Evolutionary conservation across 768 basidiomycete genomes (phyloP).

Genomic region (Dacryopinax spathularia): DNA sequence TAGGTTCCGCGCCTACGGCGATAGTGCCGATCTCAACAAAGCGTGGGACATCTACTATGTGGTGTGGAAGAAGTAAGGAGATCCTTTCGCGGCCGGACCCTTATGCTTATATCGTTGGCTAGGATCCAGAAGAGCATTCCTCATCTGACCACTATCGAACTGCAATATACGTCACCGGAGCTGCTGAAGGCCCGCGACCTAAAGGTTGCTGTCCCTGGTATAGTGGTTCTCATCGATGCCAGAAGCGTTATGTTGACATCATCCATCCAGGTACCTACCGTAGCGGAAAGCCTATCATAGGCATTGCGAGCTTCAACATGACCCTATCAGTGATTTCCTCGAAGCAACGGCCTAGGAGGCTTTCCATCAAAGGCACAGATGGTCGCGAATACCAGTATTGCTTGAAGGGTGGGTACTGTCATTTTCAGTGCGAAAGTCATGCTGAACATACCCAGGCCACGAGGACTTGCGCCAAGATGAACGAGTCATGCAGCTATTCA

Average conservation of each 20-base stretch:
- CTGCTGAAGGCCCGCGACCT: conserved; percentile 77
- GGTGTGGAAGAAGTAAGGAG: conserved; percentile 30
- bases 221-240: conserved; percentile 9
- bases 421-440: neutral
- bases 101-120: conserved; percentile 62
- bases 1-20: conserved; percentile 72
- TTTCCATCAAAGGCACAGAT: conserved; percentile 78
- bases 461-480: conserved; percentile 99
- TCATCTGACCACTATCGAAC: conserved; percentile 72
- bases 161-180: conserved; percentile 94
- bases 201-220: conserved; percentile 91
- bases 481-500: conserved; percentile 96
- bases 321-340: conserved; percentile 90
- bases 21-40: conserved; percentile 79
- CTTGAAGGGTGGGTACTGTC: conserved; percentile 55
- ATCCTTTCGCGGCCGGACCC: neutral
- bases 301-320: conserved; percentile 69
- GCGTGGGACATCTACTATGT: conserved; percentile 99
- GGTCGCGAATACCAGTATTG: conserved; percentile 84
- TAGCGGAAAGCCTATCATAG: conserved; percentile 68
- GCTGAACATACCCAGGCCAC: conserved; percentile 46
- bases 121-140: conserved; percentile 91
- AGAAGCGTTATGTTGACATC: neutral
- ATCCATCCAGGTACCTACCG: conserved; percentile 69
- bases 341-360: conserved; percentile 86